phyloP scores from a whole-genome alignment of 495 filamentous ascomycete genomes.

The Symbiotaphrina buchneri region DNA sequence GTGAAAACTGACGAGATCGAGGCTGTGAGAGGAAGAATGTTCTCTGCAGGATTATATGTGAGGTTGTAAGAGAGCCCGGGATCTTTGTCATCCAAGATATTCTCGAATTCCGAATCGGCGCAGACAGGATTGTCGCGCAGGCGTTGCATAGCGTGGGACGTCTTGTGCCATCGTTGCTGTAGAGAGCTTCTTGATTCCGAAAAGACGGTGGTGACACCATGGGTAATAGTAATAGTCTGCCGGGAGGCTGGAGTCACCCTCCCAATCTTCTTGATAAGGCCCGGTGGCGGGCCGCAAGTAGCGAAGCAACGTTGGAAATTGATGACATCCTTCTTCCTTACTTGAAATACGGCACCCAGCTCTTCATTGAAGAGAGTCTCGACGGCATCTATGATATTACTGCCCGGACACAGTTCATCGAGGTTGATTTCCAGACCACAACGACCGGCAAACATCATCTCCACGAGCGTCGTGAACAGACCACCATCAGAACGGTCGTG shows the following conservation, averaged over 20 bases:
- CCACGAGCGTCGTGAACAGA: constrained; percentile 71
- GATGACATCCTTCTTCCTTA: constrained; percentile 60
- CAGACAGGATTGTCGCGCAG: constrained; percentile 74
- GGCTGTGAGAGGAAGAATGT: constrained; percentile 41
- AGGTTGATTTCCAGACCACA: constrained; percentile 75
- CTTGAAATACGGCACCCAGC: constrained; percentile 92
- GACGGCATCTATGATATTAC: constrained; percentile 36
- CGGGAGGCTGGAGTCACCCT: constrained; percentile 41
- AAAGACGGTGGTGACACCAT: constrained; percentile 42
- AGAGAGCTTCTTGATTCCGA: constrained; percentile 44
- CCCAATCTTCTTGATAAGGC: constrained; percentile 65
- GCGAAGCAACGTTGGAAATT: constrained; percentile 81
- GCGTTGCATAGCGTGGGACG: constrained; percentile 79
- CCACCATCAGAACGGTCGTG: constrained; percentile 91
- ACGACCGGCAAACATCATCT: constrained; percentile 97
- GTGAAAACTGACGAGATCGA: constrained; percentile 42
- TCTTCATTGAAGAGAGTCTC: constrained; percentile 86
- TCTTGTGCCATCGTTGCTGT: constrained; percentile 74
- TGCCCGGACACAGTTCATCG: constrained; percentile 36
- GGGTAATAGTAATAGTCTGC: constrained; percentile 55
- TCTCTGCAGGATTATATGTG: constrained; percentile 61
- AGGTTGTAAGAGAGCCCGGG: constrained; percentile 74
- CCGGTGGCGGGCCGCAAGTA: constrained; percentile 66
- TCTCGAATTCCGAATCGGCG: constrained; percentile 65
- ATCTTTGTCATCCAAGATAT: constrained; percentile 51